Conservation (phyloP, 768 basidiomycete genomes). For the Ramaria sp. region DNA sequence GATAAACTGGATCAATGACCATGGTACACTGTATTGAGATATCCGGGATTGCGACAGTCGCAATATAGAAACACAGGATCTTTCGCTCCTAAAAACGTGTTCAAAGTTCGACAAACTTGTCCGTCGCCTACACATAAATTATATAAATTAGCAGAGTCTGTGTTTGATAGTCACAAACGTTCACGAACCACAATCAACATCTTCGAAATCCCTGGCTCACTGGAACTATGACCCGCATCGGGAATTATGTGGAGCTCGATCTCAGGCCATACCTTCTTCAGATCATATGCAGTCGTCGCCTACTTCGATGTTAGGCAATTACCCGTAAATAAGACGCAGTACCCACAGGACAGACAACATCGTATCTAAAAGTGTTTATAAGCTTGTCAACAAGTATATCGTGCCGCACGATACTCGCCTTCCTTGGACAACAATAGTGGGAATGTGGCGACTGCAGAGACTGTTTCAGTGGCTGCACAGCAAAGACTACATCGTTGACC, state of each 20-base stretch:
- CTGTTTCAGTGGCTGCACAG: neutral
- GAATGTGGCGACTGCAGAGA: conserved; percentile 69
- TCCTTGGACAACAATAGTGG: conserved; percentile 72
- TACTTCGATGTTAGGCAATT: conserved; percentile 16
- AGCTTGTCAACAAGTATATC: neutral
- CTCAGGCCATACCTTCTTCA: conserved; percentile 82
- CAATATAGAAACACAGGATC: no score
- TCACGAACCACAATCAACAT: conserved; percentile 54
- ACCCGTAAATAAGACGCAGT: neutral
- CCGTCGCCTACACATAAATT: conserved; percentile 10
- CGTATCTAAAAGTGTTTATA: conserved; percentile 36
- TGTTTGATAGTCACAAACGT: neutral
- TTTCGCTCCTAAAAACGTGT: neutral
- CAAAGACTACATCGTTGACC: conserved; percentile 12
- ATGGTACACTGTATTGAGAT: no score
- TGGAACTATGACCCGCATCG: conserved; percentile 80
- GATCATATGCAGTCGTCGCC: conserved; percentile 69
- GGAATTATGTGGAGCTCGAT: conserved; percentile 64
- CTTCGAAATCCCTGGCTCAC: conserved; percentile 59
- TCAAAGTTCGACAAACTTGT: conserved; percentile 13
- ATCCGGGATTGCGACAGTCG: no score
- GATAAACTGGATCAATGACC: no score
- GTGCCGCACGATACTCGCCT: conserved; percentile 21
- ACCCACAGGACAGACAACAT: conserved; percentile 75
- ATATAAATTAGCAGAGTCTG: neutral